phyloP scores from a whole-genome alignment of 2,329 filamentous ascomycete genomes.

The Thielaviopsis musarum region DNA sequence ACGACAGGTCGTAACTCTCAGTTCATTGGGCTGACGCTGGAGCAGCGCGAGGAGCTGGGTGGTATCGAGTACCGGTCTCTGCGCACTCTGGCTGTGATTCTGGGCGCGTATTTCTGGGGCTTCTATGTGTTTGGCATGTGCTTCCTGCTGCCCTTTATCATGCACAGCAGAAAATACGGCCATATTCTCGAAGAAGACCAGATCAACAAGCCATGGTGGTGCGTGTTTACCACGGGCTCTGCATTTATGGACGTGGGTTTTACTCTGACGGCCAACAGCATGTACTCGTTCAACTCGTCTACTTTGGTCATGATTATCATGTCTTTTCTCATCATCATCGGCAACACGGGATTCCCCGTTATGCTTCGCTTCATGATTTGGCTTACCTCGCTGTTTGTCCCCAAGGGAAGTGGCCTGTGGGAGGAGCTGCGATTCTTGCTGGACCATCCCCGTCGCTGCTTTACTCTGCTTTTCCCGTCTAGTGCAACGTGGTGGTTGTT shows the following conservation, averaged over 20 bases:
- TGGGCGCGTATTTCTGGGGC: conserved; percentile 65
- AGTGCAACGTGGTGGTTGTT: conserved; percentile 94
- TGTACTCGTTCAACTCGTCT: conserved; percentile 72
- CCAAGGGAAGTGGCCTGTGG: conserved; percentile 53
- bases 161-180: conserved; percentile 44
- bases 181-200: conserved; percentile 43
- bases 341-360: conserved; percentile 88
- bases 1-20: conserved; percentile 87
- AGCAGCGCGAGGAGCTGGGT: conserved; percentile 85
- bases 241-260: conserved; percentile 93
- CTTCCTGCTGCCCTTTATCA: conserved; percentile 67
- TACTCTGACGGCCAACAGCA: conserved; percentile 81
- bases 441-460: conserved; percentile 89
- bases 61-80: conserved; percentile 92
- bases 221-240: conserved; percentile 72
- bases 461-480: conserved; percentile 82
- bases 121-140: conserved; percentile 66
- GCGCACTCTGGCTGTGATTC: conserved; percentile 65
- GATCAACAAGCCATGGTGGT: conserved; percentile 70
- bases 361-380: conserved; percentile 92
- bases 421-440: conserved; percentile 83
- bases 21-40: conserved; percentile 74
- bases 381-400: conserved; percentile 50
- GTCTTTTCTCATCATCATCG: conserved; percentile 78
- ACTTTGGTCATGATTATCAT: conserved; percentile 60